Evolutionary conservation across 2,329 filamentous ascomycete genomes (phyloP).

Genomic region (Pseudogymnoascus sp.): DNA sequence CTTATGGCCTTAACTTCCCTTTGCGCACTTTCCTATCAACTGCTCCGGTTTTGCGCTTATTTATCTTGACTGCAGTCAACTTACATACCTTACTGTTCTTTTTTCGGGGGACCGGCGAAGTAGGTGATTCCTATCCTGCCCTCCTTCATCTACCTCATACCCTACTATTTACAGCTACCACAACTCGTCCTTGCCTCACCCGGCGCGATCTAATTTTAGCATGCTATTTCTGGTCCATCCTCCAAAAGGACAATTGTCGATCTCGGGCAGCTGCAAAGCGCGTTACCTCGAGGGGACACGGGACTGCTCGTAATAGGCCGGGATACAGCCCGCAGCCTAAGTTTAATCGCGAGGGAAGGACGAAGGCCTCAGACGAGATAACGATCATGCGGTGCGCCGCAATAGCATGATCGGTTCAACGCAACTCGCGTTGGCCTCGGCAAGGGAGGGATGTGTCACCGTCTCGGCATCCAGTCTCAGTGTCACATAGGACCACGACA

Average conservation of each 20-base stretch:
- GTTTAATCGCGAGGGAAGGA: background rate
- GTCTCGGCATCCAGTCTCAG: background rate
- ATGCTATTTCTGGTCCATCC: background rate
- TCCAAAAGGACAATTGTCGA: background rate
- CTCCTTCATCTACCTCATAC: background rate
- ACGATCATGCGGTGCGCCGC: background rate
- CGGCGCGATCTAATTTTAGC: background rate
- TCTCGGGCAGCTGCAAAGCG: background rate
- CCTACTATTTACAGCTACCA: background rate
- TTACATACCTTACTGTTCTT: background rate
- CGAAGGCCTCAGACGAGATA: slow-evolving; percentile 1
- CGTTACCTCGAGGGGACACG: background rate
- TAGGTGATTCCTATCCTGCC: background rate
- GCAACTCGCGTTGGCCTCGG: background rate
- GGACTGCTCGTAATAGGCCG: background rate
- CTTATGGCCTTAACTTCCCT: background rate
- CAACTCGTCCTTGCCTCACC: background rate
- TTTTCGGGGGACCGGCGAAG: background rate
- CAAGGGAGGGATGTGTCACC: background rate
- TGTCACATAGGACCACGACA: background rate
- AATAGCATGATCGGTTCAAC: background rate
- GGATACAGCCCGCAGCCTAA: background rate
- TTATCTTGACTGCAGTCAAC: background rate
- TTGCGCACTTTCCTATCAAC: background rate
- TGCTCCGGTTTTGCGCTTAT: background rate